Evolutionary conservation across 106 monocot species (phyloP).

Genomic region (Chionographis japonica): DNA sequence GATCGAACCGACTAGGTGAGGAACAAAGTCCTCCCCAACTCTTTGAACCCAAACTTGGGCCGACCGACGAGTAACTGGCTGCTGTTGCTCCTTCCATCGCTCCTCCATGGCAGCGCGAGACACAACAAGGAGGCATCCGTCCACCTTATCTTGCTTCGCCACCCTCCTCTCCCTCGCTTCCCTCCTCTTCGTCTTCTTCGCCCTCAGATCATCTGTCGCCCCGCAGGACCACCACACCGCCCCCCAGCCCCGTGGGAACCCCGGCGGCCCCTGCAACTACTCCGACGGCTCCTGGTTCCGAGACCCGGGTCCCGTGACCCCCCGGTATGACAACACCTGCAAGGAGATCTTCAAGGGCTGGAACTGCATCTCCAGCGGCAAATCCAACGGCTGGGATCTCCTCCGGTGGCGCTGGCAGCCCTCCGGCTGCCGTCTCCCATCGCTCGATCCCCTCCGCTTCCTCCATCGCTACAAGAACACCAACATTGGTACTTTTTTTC

Average conservation of each 20-base stretch:
- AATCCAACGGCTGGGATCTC: constrained; percentile 56
- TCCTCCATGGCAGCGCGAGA: neutral
- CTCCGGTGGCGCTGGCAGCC: constrained; percentile 82
- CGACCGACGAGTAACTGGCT: too few relatives aligned
- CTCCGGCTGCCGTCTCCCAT: constrained; percentile 48
- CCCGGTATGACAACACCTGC: constrained; percentile 60
- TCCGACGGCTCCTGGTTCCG: constrained; percentile 57
- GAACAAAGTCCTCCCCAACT: too few relatives aligned
- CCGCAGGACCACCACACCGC: neutral
- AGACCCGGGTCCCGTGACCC: neutral
- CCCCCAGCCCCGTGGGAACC: neutral
- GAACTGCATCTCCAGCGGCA: constrained; percentile 67
- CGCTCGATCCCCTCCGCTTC: constrained; percentile 50
- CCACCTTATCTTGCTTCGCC: neutral
- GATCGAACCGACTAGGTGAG: too few relatives aligned
- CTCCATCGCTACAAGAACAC: constrained; percentile 57
- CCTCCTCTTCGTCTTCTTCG: neutral
- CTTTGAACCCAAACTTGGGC: too few relatives aligned
- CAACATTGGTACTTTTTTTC: constrained; percentile 50
- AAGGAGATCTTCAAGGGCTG: constrained; percentile 96
- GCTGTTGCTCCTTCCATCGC: too few relatives aligned
- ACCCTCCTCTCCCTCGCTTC: neutral
- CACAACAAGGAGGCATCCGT: neutral
- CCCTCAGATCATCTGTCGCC: too few relatives aligned
- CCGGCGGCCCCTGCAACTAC: constrained; percentile 42